Conservation (phyloP, 169 alveolate species). For the Eimeria sp. region DNA sequence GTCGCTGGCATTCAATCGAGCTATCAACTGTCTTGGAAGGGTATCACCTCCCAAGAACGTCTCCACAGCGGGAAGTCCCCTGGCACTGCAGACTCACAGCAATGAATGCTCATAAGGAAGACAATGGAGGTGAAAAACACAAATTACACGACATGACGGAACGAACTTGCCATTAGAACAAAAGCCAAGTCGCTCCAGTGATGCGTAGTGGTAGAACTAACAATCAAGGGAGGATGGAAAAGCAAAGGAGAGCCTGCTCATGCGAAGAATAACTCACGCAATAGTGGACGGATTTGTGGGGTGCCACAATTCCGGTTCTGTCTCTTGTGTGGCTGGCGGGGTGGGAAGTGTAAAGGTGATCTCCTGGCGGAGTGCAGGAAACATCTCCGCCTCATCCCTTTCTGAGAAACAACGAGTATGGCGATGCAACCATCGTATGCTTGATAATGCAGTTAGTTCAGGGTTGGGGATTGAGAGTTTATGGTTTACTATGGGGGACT, state of each 20-base stretch:
- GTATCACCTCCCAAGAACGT: constrained; percentile 45
- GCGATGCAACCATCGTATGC: neutral
- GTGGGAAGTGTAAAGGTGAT: constrained; percentile 37
- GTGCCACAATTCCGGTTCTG: constrained; percentile 68
- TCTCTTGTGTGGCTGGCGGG: constrained; percentile 53
- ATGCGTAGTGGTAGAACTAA: neutral
- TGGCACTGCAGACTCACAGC: constrained; percentile 23
- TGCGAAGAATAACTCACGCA: constrained; percentile 1
- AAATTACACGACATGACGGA: neutral
- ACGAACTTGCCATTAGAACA: neutral
- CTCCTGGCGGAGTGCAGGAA: constrained; percentile 57
- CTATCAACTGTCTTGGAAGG: constrained; percentile 54
- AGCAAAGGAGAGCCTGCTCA: neutral
- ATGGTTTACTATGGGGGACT: neutral
- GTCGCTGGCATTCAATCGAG: constrained; percentile 56
- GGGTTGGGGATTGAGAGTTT: neutral
- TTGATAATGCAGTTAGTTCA: no score
- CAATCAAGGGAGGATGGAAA: neutral
- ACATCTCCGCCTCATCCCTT: constrained; percentile 42
- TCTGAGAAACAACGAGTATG: neutral
- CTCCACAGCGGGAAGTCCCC: constrained; percentile 27
- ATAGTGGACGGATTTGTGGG: constrained; percentile 56
- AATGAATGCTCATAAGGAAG: neutral
- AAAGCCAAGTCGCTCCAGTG: neutral
- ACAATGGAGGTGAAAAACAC: neutral